phyloP scores from a whole-genome alignment of 441 rosid genomes.

The Breynia disticha region DNA sequence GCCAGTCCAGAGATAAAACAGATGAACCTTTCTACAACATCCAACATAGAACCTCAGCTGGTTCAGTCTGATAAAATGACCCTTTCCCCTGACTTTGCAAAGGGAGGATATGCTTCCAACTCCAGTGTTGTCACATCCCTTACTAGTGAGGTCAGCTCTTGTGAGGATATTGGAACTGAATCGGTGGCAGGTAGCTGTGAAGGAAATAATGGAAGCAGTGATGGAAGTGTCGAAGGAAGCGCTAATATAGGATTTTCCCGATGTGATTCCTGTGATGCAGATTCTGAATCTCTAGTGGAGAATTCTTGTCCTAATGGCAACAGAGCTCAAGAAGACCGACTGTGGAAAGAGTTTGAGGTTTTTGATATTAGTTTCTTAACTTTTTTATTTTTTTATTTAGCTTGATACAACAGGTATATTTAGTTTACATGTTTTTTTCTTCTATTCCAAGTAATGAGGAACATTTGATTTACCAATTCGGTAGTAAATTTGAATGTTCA shows the following conservation, averaged over 20 bases:
- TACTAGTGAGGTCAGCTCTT: conserved; percentile 25
- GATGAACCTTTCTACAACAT: conserved; percentile 2
- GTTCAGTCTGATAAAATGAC: conserved; percentile 6
- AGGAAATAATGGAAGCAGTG: conserved; percentile 29
- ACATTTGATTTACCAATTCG: background rate
- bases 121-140: conserved; percentile 20
- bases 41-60: background rate
- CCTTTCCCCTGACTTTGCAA: conserved; percentile 7
- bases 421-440: background rate
- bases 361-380: conserved; percentile 23
- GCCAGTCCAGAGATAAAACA: background rate
- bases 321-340: conserved; percentile 17
- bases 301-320: conserved; percentile 15
- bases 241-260: conserved; percentile 25
- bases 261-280: conserved; percentile 40
- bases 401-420: background rate
- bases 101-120: conserved; percentile 22
- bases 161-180: conserved; percentile 29
- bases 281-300: conserved; percentile 23
- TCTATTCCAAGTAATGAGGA: background rate
- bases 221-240: conserved; percentile 34
- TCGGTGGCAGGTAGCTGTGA: conserved; percentile 33
- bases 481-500: background rate
- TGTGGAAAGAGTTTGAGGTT: conserved; percentile 41
- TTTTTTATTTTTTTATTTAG: background rate